Conservation (phyloP, 345 rosid species). For the Syzygium jambos region DNA sequence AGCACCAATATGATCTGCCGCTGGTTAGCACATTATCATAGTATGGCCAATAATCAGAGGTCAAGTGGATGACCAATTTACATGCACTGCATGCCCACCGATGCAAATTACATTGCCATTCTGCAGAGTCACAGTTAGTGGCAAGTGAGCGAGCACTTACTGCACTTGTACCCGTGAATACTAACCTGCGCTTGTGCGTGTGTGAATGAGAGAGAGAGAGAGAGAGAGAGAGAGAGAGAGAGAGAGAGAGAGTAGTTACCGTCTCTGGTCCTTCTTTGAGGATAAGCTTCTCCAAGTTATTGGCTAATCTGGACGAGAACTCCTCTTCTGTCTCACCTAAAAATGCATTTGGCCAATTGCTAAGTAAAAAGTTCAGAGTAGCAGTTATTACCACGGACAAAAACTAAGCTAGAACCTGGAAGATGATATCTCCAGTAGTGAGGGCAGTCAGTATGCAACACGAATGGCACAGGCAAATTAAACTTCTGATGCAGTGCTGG, state of each 20-base stretch:
- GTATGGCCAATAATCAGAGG: background rate
- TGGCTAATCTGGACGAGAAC: slow-evolving; percentile 83
- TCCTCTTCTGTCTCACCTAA: slow-evolving; percentile 95
- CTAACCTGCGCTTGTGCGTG: background rate
- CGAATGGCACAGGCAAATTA: slow-evolving; percentile 94
- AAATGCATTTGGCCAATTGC: background rate
- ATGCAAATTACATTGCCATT: too few relatives aligned
- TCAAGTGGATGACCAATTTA: background rate
- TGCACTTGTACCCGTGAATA: background rate
- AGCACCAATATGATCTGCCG: background rate
- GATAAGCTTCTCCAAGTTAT: slow-evolving; percentile 79
- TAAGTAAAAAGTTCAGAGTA: background rate
- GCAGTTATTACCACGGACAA: background rate
- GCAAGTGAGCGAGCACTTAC: background rate
- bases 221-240: background rate
- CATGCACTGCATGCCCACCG: background rate
- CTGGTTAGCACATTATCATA: background rate
- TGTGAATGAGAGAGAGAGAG: too few relatives aligned
- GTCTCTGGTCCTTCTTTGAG: slow-evolving; percentile 97
- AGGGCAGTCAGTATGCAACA: slow-evolving; percentile 91
- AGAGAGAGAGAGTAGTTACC: slow-evolving; percentile 21
- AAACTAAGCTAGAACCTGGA: slow-evolving; percentile 42
- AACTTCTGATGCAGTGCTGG: slow-evolving; percentile 86
- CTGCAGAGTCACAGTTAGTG: background rate
- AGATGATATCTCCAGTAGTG: slow-evolving; percentile 97